Conservation (phyloP, 805 yeast species). For the Wickerhamomyces ciferrii region DNA sequence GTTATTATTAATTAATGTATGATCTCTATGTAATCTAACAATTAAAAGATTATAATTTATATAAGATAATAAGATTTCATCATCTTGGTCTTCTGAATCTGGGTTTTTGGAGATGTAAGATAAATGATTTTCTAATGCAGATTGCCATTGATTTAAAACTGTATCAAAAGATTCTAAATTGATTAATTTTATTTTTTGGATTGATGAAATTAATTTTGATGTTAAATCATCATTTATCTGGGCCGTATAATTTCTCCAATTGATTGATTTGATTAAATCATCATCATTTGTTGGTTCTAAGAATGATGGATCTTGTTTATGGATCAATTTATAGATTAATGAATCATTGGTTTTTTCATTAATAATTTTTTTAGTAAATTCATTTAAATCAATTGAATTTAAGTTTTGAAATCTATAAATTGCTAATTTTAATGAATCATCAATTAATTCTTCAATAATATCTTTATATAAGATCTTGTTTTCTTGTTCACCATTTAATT, state of each 20-base stretch:
- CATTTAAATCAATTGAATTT: constrained; percentile 41
- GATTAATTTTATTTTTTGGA: constrained; percentile 26
- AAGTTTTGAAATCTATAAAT: constrained; percentile 33
- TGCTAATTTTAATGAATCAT: constrained; percentile 59
- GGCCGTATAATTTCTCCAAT: constrained; percentile 63
- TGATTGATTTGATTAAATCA: constrained; percentile 38
- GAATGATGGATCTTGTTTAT: constrained; percentile 22
- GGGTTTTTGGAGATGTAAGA: constrained; percentile 49
- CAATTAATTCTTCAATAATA: constrained; percentile 51
- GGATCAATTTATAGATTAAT: constrained; percentile 35
- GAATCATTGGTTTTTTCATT: constrained; percentile 21
- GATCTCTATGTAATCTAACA: constrained; percentile 69
- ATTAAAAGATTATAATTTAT: constrained; percentile 64
- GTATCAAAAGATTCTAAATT: constrained; percentile 46
- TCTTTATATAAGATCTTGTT: constrained; percentile 41
- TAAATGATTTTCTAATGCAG: constrained; percentile 56
- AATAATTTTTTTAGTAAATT: constrained; percentile 40
- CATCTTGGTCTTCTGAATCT: constrained; percentile 57
- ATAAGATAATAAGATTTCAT: constrained; percentile 71
- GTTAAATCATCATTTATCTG: constrained; percentile 64
- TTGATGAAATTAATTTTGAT: constrained; percentile 50
- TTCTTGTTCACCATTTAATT: constrained; percentile 22
- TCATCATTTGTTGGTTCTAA: constrained; percentile 17
- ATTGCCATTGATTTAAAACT: constrained; percentile 62
- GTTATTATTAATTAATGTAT: constrained; percentile 17